A percentile compares a stretch with the other conserved stretches of the same genome.
Conservation (phyloP, 352 stramenopile genomes). For the Elongisporangium prolatum region DNA sequence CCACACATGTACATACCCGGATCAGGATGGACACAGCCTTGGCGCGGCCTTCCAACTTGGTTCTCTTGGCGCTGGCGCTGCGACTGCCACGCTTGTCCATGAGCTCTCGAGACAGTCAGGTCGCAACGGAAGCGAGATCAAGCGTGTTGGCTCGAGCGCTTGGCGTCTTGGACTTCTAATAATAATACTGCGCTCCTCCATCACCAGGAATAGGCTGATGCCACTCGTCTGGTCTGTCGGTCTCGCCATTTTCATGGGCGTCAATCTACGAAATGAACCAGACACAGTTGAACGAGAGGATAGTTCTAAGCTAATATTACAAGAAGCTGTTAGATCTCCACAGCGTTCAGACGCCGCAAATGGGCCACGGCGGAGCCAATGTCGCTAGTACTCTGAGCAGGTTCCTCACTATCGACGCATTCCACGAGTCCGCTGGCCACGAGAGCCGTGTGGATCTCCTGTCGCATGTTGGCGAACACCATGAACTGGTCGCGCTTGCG, state of each 20-base stretch:
- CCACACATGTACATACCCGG: constrained; percentile 6
- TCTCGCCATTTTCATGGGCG: background rate
- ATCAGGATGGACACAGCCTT: constrained; percentile 38
- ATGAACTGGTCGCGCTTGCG: constrained; percentile 13
- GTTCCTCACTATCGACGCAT: background rate
- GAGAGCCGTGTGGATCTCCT: constrained; percentile 15
- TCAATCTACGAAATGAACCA: background rate
- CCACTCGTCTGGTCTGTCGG: background rate
- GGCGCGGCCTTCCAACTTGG: constrained; percentile 7
- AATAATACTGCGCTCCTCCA: background rate
- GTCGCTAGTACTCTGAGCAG: constrained; percentile 7
- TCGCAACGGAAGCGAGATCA: background rate
- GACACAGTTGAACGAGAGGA: background rate
- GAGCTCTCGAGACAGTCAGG: background rate
- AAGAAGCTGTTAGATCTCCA: background rate
- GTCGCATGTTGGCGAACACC: constrained; percentile 18
- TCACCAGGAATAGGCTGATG: background rate
- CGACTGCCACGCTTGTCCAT: constrained; percentile 23
- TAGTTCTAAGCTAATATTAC: background rate
- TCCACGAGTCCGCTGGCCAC: constrained; percentile 15
- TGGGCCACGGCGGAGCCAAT: constrained; percentile 2
- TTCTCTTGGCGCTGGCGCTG: constrained; percentile 10
- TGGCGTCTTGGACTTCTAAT: background rate
- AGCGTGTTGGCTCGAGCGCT: background rate
- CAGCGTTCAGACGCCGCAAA: background rate